A percentile compares a stretch with the other conserved stretches of the same genome.
These are phyloP conservation scores for Cyanidioschyzon merolae DNA, from an alignment of 23 red algal species.

Conservation along the genomic window DNA sequence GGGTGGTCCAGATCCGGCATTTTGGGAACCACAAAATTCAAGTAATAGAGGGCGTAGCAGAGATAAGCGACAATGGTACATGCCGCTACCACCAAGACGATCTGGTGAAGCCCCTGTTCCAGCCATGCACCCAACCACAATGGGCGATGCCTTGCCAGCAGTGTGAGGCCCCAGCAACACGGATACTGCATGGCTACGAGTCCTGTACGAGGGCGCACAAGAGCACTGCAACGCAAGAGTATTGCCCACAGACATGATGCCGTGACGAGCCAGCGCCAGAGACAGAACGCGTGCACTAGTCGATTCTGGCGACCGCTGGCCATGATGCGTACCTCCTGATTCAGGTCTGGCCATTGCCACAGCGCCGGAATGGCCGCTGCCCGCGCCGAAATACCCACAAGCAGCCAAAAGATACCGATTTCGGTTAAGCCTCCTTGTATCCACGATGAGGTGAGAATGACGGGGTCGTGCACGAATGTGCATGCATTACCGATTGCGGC, in stretches of 20 bases:
- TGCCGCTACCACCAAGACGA: background rate
- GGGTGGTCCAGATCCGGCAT: background rate
- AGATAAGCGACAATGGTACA: background rate
- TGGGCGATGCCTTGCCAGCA: background rate
- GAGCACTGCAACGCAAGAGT: background rate
- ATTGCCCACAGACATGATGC: background rate
- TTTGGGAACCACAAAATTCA: background rate
- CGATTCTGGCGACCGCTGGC: background rate
- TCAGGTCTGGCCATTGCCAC: slow-evolving; percentile 6
- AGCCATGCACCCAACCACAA: background rate
- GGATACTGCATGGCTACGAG: slow-evolving; percentile 9
- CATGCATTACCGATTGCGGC: background rate
- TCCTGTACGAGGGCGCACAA: background rate
- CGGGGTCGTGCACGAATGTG: background rate
- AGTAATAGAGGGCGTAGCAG: background rate
- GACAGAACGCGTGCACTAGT: background rate
- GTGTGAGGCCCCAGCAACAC: background rate
- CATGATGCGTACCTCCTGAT: slow-evolving; percentile 3
- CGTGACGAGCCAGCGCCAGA: slow-evolving; percentile 18
- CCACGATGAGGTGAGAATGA: background rate
- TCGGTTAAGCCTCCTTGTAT: background rate
- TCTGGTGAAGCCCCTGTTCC: background rate
- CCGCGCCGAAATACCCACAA: background rate
- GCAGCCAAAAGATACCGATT: slow-evolving; percentile 6
- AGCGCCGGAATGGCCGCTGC: background rate